A percentile compares a stretch with the other conserved stretches of the same genome.
Evolutionary conservation across 176 grass and related monocot species (phyloP).

Genomic region (Zoysia japonica): DNA sequence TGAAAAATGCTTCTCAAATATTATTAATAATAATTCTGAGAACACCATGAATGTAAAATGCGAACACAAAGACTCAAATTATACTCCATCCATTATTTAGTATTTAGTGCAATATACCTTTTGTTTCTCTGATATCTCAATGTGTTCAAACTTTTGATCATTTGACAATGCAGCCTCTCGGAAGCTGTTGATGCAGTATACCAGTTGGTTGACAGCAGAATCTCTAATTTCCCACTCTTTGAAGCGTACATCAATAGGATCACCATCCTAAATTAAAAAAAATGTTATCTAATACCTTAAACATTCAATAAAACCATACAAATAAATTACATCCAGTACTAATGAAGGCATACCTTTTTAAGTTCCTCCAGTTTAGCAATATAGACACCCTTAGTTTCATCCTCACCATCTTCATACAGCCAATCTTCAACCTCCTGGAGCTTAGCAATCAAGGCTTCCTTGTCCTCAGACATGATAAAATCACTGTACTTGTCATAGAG

Average conservation of each 20-base stretch:
- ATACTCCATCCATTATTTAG: background rate
- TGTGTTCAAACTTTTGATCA: slow-evolving; percentile 79
- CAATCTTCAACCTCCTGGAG: slow-evolving; percentile 94
- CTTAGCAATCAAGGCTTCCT: slow-evolving; percentile 58
- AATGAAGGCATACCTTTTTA: slow-evolving; percentile 48
- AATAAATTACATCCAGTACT: background rate
- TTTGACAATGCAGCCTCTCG: slow-evolving; percentile 72
- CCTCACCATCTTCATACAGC: slow-evolving; percentile 96
- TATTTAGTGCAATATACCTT: slow-evolving; percentile 50
- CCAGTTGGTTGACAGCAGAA: slow-evolving; percentile 48
- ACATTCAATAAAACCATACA: background rate
- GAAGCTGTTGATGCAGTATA: slow-evolving; percentile 78
- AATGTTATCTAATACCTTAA: background rate
- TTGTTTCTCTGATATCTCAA: slow-evolving; percentile 79
- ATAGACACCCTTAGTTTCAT: slow-evolving; percentile 94
- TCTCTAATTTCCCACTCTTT: slow-evolving; percentile 65
- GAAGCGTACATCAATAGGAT: slow-evolving; percentile 66
- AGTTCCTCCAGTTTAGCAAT: slow-evolving; percentile 92
- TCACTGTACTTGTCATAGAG: slow-evolving; percentile 79
- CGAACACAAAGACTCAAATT: background rate
- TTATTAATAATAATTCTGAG: background rate
- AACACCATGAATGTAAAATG: too few species aligned
- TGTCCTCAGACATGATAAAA: slow-evolving; percentile 65
- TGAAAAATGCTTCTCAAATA: slow-evolving; percentile 7
- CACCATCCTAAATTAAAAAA: slow-evolving; percentile 54